Base-by-base conservation (phyloP, 2,329 filamentous ascomycete species). In the Phaeomoniella chlamydospora region DNA sequence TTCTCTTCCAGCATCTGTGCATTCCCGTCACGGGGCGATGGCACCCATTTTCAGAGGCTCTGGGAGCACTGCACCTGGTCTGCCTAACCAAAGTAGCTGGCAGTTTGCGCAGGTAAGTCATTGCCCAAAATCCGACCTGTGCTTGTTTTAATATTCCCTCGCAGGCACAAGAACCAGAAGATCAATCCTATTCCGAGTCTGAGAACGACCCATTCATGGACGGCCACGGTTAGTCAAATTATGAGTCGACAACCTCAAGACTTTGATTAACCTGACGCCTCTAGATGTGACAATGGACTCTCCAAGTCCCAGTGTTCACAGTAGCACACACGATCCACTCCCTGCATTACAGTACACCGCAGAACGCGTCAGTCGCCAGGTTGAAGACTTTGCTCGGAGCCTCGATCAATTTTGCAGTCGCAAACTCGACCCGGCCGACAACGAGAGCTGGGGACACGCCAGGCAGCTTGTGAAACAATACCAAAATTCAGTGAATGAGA, bases 381-480 rank as follows among this genome's bases (percentile, higher is more conserved):
- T 93, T 40, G 85, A 94, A 59, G 70, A 75, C 31, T 94, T 94
- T 52, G 86, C 87, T 26, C 79, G 81, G 51, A 73, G 74, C 35
- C 69, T 94, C 15, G 87, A 94, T 58, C 70, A 75, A 37, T 88
- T 86, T 63, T 58, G 77, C 49, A 46, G 67, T 55, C 47, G 64
- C 48, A n/a, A n/a, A 49, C 62, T 45, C 57, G 66, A 44, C 51
- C 62, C 41, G 43, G 58, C 43, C 34, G 53, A 67, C 18, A 73
- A 80, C 39, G 67, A 70, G 41, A 50, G 56, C 51, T 72, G 74
- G 50, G 68, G 72, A 33, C 71, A 77, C 41, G 71, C 83, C n/a
- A 68, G 83, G 47, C 69, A 74, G 35, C 66, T 92, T 3, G 67
- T 80, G 38, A 67, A 74, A 40, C 65, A 64, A 45, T 88, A 84